Base-by-base conservation (phyloP, 2,329 filamentous ascomycete genomes). In the Fusarium dimerum region DNA sequence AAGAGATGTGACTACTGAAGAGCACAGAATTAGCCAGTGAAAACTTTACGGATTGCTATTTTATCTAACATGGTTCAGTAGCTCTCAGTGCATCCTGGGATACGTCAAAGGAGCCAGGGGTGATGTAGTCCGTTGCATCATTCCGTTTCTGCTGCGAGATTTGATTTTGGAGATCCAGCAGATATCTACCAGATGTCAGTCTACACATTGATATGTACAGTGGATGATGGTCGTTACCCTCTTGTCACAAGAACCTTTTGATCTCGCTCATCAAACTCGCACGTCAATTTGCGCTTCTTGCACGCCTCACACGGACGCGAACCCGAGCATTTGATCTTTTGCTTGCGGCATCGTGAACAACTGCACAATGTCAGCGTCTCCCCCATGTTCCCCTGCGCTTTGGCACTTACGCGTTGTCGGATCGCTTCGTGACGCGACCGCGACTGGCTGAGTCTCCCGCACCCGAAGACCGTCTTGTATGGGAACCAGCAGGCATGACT, bases 241-340 rank as follows among this genome's bases (percentile, higher is more conserved):
- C 70, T 68, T 13, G 77, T 78, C 5, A 81, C 77, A 5, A 80
- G 61, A 13, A 80, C 68, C 55, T 79, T 79, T 45, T 78, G 74
- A 38, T 77, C 73, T n/a, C 71, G 68, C 39, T 77, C 73, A 40
- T 70, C 68, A 58, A 71, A 71, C 26, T 70, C 61, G 48, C 68
- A 71, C 1, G 64, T 57, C 5, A 70, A 48, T 38, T 67, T 67
- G 29, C 69, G 68, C 48, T 68, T 68, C 29, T 62, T 65, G 45
- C 68, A 71, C 7, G 66, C 68, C 9, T 66, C 65, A 41, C 68
- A 71, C 1, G 68, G 68, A 17, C 68, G 63, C 1, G 61, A 64
- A 0, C 68, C 68, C 0, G 66, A 70, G 10, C 68, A 71, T 48
- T 71, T 71, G 45, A 70, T 70, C 51, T 71, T 71, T 41, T 70